Conservation (phyloP, 371 early-diverging fungal genomes). For the Smittium mucronatum region DNA sequence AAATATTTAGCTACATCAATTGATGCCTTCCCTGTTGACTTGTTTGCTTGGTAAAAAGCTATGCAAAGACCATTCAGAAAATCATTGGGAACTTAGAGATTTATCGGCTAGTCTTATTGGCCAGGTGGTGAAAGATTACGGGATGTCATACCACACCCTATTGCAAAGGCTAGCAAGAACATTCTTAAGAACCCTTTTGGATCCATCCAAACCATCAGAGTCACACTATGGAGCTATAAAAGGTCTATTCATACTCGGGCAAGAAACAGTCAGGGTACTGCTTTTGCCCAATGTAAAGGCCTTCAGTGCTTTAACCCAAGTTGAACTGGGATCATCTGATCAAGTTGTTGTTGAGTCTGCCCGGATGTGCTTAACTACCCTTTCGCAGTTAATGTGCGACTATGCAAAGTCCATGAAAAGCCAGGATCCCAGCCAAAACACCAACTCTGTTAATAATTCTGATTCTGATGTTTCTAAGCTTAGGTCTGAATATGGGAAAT, state of each 20-base stretch:
- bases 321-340: conserved; percentile 12
- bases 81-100: conserved; percentile 74
- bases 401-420: not conserved
- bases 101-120: conserved; percentile 62
- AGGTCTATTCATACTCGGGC: conserved; percentile 63
- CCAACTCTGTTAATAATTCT: not conserved
- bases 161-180: conserved; percentile 82
- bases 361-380: not conserved
- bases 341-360: not conserved
- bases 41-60: conserved; percentile 87
- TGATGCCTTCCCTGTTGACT: conserved; percentile 92
- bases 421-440: not conserved
- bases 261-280: conserved; percentile 58
- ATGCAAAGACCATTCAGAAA: conserved; percentile 40
- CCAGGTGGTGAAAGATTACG: conserved; percentile 55
- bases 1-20: conserved; percentile 87
- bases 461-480: not conserved
- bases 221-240: conserved; percentile 84
- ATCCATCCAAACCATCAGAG: conserved; percentile 61
- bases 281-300: conserved; percentile 54
- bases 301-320: conserved; percentile 26
- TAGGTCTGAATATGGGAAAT: not conserved
- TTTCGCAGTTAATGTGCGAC: not conserved
- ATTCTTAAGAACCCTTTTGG: conserved; percentile 73
- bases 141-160: conserved; percentile 65